Evolutionary conservation across 352 stramenopile species (phyloP), one percentile per base, ranked within the genome.

Genomic region (Hyaloperonospora brassicae): DNA sequence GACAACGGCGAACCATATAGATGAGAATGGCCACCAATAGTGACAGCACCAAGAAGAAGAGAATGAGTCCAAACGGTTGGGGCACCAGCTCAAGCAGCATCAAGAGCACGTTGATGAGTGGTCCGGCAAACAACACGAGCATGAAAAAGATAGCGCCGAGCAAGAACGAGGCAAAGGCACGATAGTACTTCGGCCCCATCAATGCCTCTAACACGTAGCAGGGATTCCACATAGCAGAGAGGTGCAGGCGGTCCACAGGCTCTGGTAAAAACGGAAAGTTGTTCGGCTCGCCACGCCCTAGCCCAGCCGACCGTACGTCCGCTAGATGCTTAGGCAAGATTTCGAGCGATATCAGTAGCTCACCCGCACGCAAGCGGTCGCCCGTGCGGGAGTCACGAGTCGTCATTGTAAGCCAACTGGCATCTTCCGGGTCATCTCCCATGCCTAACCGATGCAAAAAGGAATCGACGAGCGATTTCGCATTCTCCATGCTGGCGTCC

Each of bases 151-250:
- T 27, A 12, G 68, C 65, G 58, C 74, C 88, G 0, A 86, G 46
- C 35, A 89, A 55, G 45, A 79, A 81, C 0, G 74, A 89, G 10
- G 77, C 72, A 34, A 89, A 89, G 21, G 69, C 66, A 47, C 67
- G 68, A 50, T 86, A 89, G 62, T 79, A 83, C 62, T 84, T 84
- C 13, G 79, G 76, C 0, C 83, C 83, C 64, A 93, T 77, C 45
- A 89, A 48, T 11, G 78, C 78, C 52, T 93, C 72, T 24, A 93
- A 54, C 49, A 93, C 80, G 55, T 87, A 79, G 38, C 86, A 70
- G 25, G 83, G 83, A 56, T 93, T 93, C 76, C 79, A 89, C 75
- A 93, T 87, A 5, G 78, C 78, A 17, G 72, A 84, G 10, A 93
- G 62, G 22, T 90, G 73, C 10, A 89, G 68, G 3, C 83, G 79